A percentile compares a stretch with the other conserved stretches of the same genome.
phyloP scores from a whole-genome alignment of 805 yeast genomes.

The Candida railenensis region DNA sequence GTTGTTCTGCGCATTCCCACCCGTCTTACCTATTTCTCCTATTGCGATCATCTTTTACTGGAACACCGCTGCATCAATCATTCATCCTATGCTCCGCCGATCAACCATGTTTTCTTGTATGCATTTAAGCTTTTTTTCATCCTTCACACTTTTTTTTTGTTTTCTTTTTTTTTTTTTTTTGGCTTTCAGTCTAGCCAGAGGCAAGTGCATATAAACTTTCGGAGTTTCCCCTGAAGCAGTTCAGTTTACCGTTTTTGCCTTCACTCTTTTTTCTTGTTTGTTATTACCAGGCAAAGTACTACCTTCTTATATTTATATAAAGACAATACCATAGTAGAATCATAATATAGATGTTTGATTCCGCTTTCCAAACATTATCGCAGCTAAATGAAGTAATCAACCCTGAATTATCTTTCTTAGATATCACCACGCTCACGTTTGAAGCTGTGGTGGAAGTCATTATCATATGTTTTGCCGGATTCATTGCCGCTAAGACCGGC shows the following conservation, averaged over 20 bases:
- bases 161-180: background rate
- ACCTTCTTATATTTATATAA: too few species aligned
- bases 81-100: background rate
- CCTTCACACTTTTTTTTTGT: background rate
- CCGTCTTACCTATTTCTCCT: background rate
- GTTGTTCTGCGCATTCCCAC: background rate
- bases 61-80: background rate
- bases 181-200: background rate
- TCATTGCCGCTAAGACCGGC: conserved; percentile 74
- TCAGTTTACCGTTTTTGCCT: background rate
- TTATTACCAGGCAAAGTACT: too few species aligned
- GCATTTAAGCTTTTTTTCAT: background rate
- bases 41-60: background rate
- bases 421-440: conserved; percentile 68
- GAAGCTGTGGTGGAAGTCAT: conserved; percentile 93
- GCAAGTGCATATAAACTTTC: background rate
- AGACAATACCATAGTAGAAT: too few species aligned
- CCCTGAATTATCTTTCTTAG: conserved; percentile 33
- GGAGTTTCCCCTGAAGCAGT: background rate
- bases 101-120: background rate
- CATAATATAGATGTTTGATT: background rate
- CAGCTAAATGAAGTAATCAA: background rate
- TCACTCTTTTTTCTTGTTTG: background rate
- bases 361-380: background rate
- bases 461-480: conserved; percentile 82